These are phyloP conservation scores for Handroanthus guayacan DNA, from an alignment of 257 asterid species.

Conservation along the genomic window DNA sequence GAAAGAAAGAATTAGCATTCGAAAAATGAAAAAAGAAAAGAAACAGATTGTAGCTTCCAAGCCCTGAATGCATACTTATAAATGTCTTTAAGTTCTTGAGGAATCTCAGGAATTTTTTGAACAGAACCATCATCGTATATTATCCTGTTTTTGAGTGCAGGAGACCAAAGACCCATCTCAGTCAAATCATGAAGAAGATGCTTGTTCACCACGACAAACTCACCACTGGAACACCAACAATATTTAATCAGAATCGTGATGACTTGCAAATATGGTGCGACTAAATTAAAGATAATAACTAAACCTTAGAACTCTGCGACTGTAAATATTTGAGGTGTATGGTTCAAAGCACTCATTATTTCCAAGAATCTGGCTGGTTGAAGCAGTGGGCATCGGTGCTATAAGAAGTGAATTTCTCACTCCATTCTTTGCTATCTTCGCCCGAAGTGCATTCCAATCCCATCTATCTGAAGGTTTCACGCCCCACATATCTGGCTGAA, in stretches of 20 bases:
- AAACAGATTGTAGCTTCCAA: constrained; percentile 10
- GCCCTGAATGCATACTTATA: constrained; percentile 71
- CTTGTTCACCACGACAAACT: constrained; percentile 97
- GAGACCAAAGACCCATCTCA: constrained; percentile 95
- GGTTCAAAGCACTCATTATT: constrained; percentile 98
- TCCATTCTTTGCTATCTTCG: constrained; percentile 65
- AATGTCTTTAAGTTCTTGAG: constrained; percentile 69
- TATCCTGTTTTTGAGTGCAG: constrained; percentile 78
- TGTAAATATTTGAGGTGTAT: constrained; percentile 91
- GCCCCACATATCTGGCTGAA: constrained; percentile 99
- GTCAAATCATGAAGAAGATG: constrained; percentile 94
- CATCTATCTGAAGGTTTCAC: constrained; percentile 81
- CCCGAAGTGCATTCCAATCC: constrained; percentile 89
- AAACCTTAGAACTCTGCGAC: constrained; percentile 93
- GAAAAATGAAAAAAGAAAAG: neutral
- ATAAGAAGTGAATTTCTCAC: constrained; percentile 90
- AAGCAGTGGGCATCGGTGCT: constrained; percentile 99
- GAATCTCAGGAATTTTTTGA: constrained; percentile 77
- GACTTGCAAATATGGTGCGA: neutral
- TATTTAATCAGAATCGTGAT: constrained; percentile 25
- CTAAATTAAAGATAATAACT: constrained; percentile 8
- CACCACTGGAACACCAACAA: constrained; percentile 62
- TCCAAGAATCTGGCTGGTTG: constrained; percentile 99
- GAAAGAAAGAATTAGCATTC: constrained; percentile 30
- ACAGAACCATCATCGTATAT: constrained; percentile 93